Conservation (phyloP, 2,329 filamentous ascomycete genomes). For the Orbilia ellipsospora region DNA sequence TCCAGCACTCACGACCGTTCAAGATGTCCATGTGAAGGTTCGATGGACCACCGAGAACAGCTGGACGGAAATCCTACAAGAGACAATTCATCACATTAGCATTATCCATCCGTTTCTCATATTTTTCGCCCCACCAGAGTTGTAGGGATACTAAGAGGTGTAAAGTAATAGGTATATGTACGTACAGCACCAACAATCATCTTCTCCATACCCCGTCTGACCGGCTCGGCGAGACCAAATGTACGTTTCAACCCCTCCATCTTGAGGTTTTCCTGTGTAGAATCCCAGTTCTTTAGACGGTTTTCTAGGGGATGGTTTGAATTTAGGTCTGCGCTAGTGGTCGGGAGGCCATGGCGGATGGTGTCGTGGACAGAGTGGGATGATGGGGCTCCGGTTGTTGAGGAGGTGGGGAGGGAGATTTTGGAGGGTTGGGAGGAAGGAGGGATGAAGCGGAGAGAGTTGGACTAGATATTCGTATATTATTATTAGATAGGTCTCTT, state of each 20-base stretch:
- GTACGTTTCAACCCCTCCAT: conserved; percentile 87
- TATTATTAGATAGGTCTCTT: conserved; percentile 21
- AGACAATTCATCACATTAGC: conserved; percentile 65
- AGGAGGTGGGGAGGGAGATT: conserved; percentile 71
- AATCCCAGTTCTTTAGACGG: conserved; percentile 88
- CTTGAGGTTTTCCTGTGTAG: conserved; percentile 85
- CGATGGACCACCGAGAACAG: conserved; percentile 64
- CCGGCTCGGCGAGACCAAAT: conserved; percentile 91
- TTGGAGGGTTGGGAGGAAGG: conserved; percentile 73
- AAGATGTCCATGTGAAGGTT: conserved; percentile 91
- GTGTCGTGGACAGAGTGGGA: conserved; percentile 94
- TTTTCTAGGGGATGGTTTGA: conserved; percentile 90
- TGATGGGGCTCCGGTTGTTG: conserved; percentile 80
- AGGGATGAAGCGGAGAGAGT: conserved; percentile 83
- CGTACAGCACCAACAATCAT: conserved; percentile 73
- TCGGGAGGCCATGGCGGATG: conserved; percentile 80
- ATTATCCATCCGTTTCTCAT: too few species aligned
- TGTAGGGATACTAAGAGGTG: background rate
- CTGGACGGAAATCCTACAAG: conserved; percentile 76
- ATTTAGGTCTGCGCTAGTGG: conserved; percentile 67
- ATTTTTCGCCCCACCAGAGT: too few species aligned
- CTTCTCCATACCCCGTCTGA: conserved; percentile 93
- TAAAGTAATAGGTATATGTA: background rate
- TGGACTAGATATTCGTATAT: conserved; percentile 68
- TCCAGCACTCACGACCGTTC: conserved; percentile 77